Evolutionary conservation across 2,329 filamentous ascomycete genomes (phyloP), one percentile per base, ranked within the genome.

Genomic region (Neurospora crassa): DNA sequence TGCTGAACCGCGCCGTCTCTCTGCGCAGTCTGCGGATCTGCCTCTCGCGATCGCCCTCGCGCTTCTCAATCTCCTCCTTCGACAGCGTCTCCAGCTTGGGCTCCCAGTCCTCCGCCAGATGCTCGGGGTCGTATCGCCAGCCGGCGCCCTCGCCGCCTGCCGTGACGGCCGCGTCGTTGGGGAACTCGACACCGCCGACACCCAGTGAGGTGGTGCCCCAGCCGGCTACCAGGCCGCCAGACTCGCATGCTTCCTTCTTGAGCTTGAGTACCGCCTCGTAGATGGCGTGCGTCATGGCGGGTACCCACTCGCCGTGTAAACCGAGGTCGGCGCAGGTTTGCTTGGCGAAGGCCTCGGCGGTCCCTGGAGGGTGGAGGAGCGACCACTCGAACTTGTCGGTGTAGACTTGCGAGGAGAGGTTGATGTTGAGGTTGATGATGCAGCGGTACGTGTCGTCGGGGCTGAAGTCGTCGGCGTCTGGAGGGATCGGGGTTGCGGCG

Each of bases 331-430:
- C 92, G 79, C 96, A 98, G 0, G 96, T 98, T 74, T 93, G 89
- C 78, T 93, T 93, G 42, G 96, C 94, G 79, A 98, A 98, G 14
- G 91, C 89, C 80, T 99, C 95, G 0, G 96, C 93, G 59, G 95
- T 94, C 29, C 95, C 95, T 1, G 94, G 92, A 2, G 94, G 94
- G 77, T 98, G 94, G 20, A 97, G 85, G 24, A 99, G 84, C 5
- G 95, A 98, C 95, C 95, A 98, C 80, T 98, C 95, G 74, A 99
- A 98, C 78, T 94, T 97, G 84, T 99, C 96, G 3, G 93, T 96
- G 81, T 97, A 98, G 14, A 98, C 87, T 76, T 92, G 90, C 71
- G 96, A 97, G 70, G 94, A 90, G 29, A 98, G 86, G 78, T 97
- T 97, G 77, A 99, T 92, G 79, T 92, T 97, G 67, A 99, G 84